phyloP scores from a whole-genome alignment of 108 stramenopile genomes.

The Nitzschia putrida region DNA sequence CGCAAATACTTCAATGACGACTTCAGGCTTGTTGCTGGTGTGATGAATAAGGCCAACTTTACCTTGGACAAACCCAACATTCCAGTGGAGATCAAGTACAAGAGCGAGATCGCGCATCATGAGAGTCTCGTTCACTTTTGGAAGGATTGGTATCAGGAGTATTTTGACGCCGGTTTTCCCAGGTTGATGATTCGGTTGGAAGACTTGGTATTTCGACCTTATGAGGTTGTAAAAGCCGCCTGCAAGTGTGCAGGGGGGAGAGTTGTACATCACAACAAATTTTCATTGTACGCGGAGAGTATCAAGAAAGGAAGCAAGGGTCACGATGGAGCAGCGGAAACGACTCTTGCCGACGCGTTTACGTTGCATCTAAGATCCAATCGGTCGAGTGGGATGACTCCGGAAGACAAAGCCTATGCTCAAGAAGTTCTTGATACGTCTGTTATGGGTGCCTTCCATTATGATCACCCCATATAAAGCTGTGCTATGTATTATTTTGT shows the following conservation, averaged over 20 bases:
- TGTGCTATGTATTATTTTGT: too few relatives aligned
- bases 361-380: conserved; percentile 8
- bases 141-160: conserved; percentile 76
- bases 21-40: conserved; percentile 20
- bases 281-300: conserved; percentile 17
- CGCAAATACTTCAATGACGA: conserved; percentile 19
- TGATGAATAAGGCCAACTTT: conserved; percentile 36
- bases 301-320: conserved; percentile 19
- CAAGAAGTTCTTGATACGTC: conserved; percentile 13
- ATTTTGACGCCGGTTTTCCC: conserved; percentile 66
- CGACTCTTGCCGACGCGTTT: conserved; percentile 15
- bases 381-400: conserved; percentile 33
- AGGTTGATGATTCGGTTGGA: conserved; percentile 79
- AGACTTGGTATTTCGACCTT: conserved; percentile 72
- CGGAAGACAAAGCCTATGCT: conserved; percentile 26
- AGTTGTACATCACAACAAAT: conserved; percentile 16
- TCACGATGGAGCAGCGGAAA: conserved; percentile 16
- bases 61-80: conserved; percentile 15
- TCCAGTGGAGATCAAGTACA: conserved; percentile 35
- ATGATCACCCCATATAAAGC: neutral
- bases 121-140: conserved; percentile 64
- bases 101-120: conserved; percentile 28
- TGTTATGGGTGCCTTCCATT: neutral
- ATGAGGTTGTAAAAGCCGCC: conserved; percentile 45
- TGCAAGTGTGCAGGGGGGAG: conserved; percentile 67